Evolutionary conservation across 1,284 basidiomycete species (phyloP), one percentile per base, ranked within the genome.

Genomic region (Lentinula novae-zelandiae): DNA sequence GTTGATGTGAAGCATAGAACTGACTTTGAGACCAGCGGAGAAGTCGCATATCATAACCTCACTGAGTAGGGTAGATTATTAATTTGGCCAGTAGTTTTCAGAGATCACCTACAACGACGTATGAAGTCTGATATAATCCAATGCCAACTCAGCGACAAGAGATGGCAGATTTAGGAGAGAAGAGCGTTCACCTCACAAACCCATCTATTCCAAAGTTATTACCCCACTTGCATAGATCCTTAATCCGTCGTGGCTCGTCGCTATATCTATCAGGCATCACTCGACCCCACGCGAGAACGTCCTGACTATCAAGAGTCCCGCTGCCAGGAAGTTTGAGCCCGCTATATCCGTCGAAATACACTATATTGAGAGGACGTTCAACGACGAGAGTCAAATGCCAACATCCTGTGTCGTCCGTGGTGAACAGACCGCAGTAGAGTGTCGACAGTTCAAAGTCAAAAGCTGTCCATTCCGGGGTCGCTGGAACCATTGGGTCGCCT

Each of bases 291-390:
- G 65, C 58, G 9, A 76, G 34, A 33, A 75, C 34, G 62, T 73
- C 71, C 60, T 76, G 75, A 8, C 65, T 66, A 57, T 75, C 74
- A 66, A 75, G 65, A 1, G 70, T 52, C 20, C 75, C 75, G 2
- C 60, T 31, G 10, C 49, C 51, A 17, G 53, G 36, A 64, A 72
- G 68, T 60, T 76, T 73, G 0, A 70, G 73, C 2, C 72, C 74
- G 56, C 73, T 74, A 50, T 68, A 73, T 15, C 78, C 78, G 62
- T 79, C 77, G 55, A 78, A 77, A 61, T 78, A 76, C 38, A 78
- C 65, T 1, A 78, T 59, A 10, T 73, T 74, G 36, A 79, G 64
- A 1, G 74, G 66, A 2, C 75, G 70, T 2, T 65, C 70, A 5
- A 72, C 65, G 15, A 70, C 69, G 10, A 75, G 68, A 8, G 75